Evolutionary conservation across 2,329 filamentous ascomycete species (phyloP).

Genomic region (Hymenoscyphus scutula): DNA sequence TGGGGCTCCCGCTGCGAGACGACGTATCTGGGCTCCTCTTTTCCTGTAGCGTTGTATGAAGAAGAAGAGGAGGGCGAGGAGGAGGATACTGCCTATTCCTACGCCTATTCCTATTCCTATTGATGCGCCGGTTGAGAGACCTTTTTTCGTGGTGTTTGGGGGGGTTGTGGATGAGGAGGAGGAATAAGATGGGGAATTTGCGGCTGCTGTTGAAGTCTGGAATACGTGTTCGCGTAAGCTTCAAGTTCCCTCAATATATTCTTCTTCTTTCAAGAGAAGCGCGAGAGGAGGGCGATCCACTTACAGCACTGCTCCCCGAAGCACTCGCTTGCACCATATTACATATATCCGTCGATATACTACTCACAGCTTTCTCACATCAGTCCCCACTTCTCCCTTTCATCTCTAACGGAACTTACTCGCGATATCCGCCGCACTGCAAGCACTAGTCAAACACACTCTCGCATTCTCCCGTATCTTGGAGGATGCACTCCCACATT

Average conservation of each 20-base stretch:
- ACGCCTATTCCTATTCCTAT: slow-evolving; percentile 5
- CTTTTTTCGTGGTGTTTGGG: neutral
- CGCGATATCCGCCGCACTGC: neutral
- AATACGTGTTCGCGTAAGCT: neutral
- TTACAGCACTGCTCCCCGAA: neutral
- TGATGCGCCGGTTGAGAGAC: neutral
- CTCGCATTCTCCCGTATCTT: neutral
- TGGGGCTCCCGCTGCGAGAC: neutral
- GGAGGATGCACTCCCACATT: neutral
- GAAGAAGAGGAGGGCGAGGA: neutral
- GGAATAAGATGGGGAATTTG: neutral
- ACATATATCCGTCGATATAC: neutral
- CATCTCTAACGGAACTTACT: neutral
- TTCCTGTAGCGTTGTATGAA: neutral
- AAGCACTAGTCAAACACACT: neutral
- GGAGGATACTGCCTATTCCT: neutral
- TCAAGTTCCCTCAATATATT: neutral
- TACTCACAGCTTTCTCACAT: neutral
- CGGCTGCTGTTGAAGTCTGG: neutral
- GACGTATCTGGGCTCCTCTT: neutral
- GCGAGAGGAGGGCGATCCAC: neutral
- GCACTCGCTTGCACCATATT: neutral
- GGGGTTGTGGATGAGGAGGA: neutral
- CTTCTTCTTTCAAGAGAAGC: neutral
- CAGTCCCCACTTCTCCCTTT: neutral